Evolutionary conservation across 352 stramenopile species (phyloP), one percentile per base, ranked within the genome.

Genomic region (Hyaloperonospora arabidopsidis): DNA sequence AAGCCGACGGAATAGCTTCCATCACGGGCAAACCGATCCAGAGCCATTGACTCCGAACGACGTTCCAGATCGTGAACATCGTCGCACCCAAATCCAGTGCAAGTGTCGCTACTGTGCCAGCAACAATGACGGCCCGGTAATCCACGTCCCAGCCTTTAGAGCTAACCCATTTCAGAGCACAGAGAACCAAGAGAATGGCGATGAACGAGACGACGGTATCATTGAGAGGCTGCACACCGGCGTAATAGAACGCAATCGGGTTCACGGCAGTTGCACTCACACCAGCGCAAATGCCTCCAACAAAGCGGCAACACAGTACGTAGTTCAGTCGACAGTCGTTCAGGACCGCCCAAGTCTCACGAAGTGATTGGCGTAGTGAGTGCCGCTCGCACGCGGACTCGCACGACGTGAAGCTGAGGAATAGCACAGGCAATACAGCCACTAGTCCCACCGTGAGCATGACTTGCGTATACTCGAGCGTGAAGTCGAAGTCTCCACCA

Each of bases 11-110:
- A 7, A 84, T 68, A 12, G 64, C 59, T 49, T 85, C 76, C 47
- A 86, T 63, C 15, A 84, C 62, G 2, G 79, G 66, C 36, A 86
- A 58, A 19, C 76, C 79, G 45, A 86, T 74, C 70, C 68, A 87
- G 35, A 89, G 68, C 66, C 67, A 86, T 47, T 86, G 76, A 34
- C 55, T 82, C n/a, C 78, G 70, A 12, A 86, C 64, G 40, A 87
- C 39, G 28, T 78, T 45, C 67, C 75, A 89, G 43, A 83, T 69
- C 17, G 76, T 84, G 38, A 83, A 72, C 45, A 87, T 56, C 10
- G 65, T 79, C 1, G 63, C 57, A 7, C 58, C 57, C 19, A 57
- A 70, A 57, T 87, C 76, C 19, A 84, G 40, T 15, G 62, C 34
- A 2, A 87, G 19, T 12, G 74, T 38, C 5, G 65, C 44, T 12